Evolutionary conservation across 768 basidiomycete species (phyloP).

Genomic region (Mycena venus): DNA sequence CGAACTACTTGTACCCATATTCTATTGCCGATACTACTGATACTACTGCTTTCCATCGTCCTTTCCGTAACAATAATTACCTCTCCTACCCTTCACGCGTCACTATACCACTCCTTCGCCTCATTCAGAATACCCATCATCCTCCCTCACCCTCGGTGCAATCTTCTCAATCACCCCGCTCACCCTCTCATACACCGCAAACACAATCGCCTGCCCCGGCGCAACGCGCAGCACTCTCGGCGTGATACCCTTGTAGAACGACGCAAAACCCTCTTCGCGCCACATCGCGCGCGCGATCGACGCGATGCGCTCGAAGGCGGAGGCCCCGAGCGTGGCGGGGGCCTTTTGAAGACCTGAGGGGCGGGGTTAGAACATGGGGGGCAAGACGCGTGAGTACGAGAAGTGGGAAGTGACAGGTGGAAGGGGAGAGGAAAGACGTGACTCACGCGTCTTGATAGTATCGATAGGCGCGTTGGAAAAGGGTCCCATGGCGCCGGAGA

Average conservation of each 20-base stretch:
- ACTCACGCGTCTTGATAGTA: conserved; percentile 93
- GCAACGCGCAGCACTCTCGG: conserved; percentile 96
- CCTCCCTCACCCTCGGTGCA: conserved; percentile 64
- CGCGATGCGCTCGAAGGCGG: conserved; percentile 83
- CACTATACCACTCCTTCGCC: neutral
- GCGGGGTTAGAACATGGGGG: neutral
- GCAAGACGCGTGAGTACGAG: no score
- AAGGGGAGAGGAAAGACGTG: neutral
- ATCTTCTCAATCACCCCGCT: conserved; percentile 80
- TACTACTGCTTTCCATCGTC: neutral
- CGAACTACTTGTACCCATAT: neutral
- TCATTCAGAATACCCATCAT: conserved; percentile 78
- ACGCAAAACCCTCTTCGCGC: conserved; percentile 85
- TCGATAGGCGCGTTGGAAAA: conserved; percentile 98
- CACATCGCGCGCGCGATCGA: conserved; percentile 94
- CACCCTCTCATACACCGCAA: conserved; percentile 96
- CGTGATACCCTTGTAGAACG: conserved; percentile 99
- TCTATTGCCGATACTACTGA: neutral
- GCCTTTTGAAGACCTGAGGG: conserved; percentile 86
- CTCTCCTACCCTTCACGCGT: neutral
- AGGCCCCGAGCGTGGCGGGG: conserved; percentile 77
- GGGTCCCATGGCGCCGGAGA: conserved; percentile 98
- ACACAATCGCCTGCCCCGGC: conserved; percentile 97
- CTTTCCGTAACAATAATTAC: no score
- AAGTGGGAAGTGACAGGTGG: no score